A percentile compares a stretch with the other conserved stretches of the same genome.
Evolutionary conservation across 2,329 filamentous ascomycete genomes (phyloP).

Genomic region (Didymella glomerata): DNA sequence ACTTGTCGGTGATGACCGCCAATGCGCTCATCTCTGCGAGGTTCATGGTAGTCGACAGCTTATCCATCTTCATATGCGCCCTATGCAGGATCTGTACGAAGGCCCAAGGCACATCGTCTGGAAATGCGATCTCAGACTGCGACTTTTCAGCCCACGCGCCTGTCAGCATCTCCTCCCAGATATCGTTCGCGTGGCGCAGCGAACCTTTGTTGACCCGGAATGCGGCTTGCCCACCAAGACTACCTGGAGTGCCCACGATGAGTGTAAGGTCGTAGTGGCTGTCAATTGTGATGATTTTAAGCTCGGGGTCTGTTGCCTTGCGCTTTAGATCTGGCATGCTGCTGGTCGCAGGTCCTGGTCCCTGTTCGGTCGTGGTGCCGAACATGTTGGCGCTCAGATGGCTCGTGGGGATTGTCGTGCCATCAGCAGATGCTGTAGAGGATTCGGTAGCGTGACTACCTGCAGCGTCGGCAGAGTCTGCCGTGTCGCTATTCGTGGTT

Average conservation of each 20-base stretch:
- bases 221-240: not conserved
- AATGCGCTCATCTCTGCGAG: not conserved
- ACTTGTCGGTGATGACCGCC: constrained; percentile 7
- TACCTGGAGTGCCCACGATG: constrained; percentile 12
- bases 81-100: constrained; percentile 7
- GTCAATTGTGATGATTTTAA: constrained; percentile 10
- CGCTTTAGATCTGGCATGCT: not conserved
- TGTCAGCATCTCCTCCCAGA: constrained; percentile 19
- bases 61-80: constrained; percentile 4
- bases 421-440: not conserved
- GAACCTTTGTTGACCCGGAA: constrained; percentile 15
- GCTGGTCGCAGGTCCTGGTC: too few species aligned
- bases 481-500: not conserved
- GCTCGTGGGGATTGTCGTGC: not conserved
- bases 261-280: constrained; percentile 18
- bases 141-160: constrained; percentile 13
- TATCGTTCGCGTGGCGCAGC: constrained; percentile 10
- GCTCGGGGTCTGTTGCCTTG: not conserved
- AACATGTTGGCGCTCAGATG: too few species aligned
- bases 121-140: constrained; percentile 7
- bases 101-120: constrained; percentile 11
- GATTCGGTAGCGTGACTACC: not conserved
- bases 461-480: not conserved
- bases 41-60: not conserved
- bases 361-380: too few species aligned